A percentile compares a stretch with the other conserved stretches of the same genome.
phyloP scores from a whole-genome alignment of 345 rosid species.

The Acer negundo region DNA sequence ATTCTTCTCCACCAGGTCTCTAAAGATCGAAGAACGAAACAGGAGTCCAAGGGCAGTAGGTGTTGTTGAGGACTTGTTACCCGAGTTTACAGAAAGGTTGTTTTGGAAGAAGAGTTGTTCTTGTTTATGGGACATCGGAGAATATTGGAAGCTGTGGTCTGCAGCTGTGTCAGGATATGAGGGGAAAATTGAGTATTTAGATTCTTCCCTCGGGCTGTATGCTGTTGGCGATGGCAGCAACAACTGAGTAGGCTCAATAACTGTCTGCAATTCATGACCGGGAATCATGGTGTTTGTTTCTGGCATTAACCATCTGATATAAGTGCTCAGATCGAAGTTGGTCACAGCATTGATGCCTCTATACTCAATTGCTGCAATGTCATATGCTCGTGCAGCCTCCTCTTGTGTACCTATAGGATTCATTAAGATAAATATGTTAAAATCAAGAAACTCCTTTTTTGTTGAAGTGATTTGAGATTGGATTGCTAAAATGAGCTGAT shows the following conservation, averaged over 20 bases:
- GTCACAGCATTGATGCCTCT: slow-evolving; percentile 57
- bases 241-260: slow-evolving; percentile 20
- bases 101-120: slow-evolving; percentile 20
- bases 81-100: slow-evolving; percentile 17
- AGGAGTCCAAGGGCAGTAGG: slow-evolving; percentile 62
- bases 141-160: slow-evolving; percentile 13
- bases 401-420: slow-evolving; percentile 47
- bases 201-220: slow-evolving; percentile 36
- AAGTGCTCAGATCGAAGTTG: slow-evolving; percentile 52
- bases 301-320: slow-evolving; percentile 56
- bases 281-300: slow-evolving; percentile 27
- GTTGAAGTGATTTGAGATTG: background rate
- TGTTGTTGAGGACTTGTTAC: slow-evolving; percentile 31
- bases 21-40: slow-evolving; percentile 56
- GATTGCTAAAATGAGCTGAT: background rate
- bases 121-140: slow-evolving; percentile 23
- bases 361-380: slow-evolving; percentile 54
- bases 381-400: slow-evolving; percentile 58
- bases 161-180: slow-evolving; percentile 25
- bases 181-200: slow-evolving; percentile 28
- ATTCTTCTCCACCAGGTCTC: slow-evolving; percentile 57
- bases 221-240: slow-evolving; percentile 15
- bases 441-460: background rate
- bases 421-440: no score
- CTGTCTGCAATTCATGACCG: slow-evolving; percentile 24